phyloP scores from a whole-genome alignment of 257 asterid genomes.

The Verbascum thapsus region DNA sequence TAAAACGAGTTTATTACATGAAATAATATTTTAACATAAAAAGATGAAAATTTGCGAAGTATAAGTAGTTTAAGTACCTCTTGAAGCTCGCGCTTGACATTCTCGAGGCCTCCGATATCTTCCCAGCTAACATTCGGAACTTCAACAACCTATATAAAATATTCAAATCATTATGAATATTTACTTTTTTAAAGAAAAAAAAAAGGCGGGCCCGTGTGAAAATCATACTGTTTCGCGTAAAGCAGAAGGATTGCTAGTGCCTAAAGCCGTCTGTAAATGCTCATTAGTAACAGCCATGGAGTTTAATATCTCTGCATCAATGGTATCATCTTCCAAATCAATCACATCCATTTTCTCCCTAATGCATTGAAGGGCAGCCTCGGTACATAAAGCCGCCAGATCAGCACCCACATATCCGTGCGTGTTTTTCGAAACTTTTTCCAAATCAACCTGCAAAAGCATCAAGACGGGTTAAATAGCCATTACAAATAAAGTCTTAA shows the following conservation, averaged over 20 bases:
- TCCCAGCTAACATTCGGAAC: conserved; percentile 71
- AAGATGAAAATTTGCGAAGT: background rate
- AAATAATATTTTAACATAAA: conserved; percentile 4
- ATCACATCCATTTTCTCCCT: conserved; percentile 80
- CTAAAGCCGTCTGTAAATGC: conserved; percentile 67
- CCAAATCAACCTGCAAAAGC: conserved; percentile 62
- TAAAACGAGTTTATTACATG: conserved; percentile 10
- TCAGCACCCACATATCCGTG: conserved; percentile 80
- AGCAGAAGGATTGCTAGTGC: conserved; percentile 74
- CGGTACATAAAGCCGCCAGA: conserved; percentile 71
- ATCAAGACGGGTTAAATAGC: conserved; percentile 2
- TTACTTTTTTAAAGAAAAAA: background rate
- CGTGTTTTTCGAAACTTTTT: conserved; percentile 56
- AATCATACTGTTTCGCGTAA: conserved; percentile 61
- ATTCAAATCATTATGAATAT: background rate
- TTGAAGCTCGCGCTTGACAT: conserved; percentile 64
- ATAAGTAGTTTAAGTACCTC: conserved; percentile 36
- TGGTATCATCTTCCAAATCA: conserved; percentile 69
- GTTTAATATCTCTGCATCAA: conserved; percentile 69
- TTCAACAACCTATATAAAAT: conserved; percentile 51
- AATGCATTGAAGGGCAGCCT: conserved; percentile 71
- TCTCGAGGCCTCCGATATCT: conserved; percentile 65
- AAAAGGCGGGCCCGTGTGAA: background rate
- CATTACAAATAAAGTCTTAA: conserved; percentile 9
- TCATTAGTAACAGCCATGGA: conserved; percentile 73